Conservation (phyloP, 768 basidiomycete species). For the Russula abietina region DNA sequence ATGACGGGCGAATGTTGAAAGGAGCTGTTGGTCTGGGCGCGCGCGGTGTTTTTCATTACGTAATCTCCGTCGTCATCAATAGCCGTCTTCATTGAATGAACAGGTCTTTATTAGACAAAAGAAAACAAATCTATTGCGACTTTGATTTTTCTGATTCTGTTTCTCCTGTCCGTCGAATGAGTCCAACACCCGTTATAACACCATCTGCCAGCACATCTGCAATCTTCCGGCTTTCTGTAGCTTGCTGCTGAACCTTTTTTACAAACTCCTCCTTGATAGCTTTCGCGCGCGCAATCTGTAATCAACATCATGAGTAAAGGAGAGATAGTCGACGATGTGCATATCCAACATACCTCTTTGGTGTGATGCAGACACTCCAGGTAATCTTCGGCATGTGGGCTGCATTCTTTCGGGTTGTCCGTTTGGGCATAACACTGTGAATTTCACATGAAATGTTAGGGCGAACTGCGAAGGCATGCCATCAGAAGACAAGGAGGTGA, state of each 20-base stretch:
- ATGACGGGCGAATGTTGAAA: slow-evolving; percentile 4
- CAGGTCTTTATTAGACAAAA: no score
- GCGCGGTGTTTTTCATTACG: no score
- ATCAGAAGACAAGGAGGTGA: neutral
- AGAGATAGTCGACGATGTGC: neutral
- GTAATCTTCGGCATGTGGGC: slow-evolving; percentile 73
- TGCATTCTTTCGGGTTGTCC: slow-evolving; percentile 69
- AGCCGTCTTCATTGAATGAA: no score
- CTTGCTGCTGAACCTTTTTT: slow-evolving; percentile 56
- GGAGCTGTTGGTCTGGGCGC: no score
- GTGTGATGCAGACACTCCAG: slow-evolving; percentile 85
- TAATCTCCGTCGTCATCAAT: no score
- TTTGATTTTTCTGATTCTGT: slow-evolving; percentile 10
- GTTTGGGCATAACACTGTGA: slow-evolving; percentile 78
- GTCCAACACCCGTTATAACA: slow-evolving; percentile 66
- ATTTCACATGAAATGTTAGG: neutral
- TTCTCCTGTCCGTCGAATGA: slow-evolving; percentile 50
- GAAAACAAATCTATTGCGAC: slow-evolving; percentile 4
- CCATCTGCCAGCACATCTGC: slow-evolving; percentile 69
- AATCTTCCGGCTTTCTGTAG: slow-evolving; percentile 63
- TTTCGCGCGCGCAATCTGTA: slow-evolving; percentile 59
- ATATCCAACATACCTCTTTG: slow-evolving; percentile 66
- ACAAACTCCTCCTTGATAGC: slow-evolving; percentile 66
- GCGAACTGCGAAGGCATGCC: neutral
- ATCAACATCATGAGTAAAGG: neutral